Base-by-base conservation (phyloP, 139 green algal genomes). In the Auxenochlorella protothecoides region DNA sequence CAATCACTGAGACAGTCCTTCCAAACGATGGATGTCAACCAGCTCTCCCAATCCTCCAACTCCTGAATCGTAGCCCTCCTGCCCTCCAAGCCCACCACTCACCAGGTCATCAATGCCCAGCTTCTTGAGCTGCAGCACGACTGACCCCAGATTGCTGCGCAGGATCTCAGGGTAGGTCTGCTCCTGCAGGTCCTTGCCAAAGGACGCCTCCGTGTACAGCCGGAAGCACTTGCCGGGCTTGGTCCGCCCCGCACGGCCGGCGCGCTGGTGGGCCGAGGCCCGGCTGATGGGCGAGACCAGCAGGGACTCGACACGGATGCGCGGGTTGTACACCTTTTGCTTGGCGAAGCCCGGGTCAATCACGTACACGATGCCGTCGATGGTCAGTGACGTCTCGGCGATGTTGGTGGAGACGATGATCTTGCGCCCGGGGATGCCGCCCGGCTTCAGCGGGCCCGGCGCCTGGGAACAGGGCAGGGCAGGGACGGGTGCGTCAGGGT, bases 141-240 rank as follows among this genome's bases (percentile, higher is more conserved):
- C 93, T 3, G 81, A 91, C 64, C 92, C 92, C 55, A 99, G 86
- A 83, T 99, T 99, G 69, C 90, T 97, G 53, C 95, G 83, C 80
- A 99, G 77, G 80, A 99, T 99, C 83, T 99, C 95, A 8, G 95
- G 95, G 85, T 99, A 98, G 1, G 95, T 99, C 84, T 99, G 95
- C 83, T 99, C 95, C 81, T 97, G 89, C 70, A 99, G 88, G 81
- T 99, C 95, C 69, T 91, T 89, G 75, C 96, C 90, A 84, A 98
- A 99, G 65, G 76, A 90, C 9, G 76, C 60, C 79, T 98, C 94
- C 4, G 94, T 99, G 87, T 99, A 99, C 70, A 97, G 82, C 55
- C 95, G 84, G 82, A 98, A 99, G 85, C 95, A 99, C 83, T 99
- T 99, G 75, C 95, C 95, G 0, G 95, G 95, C 68, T 87, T 91